Percentiles rank a stretch among this genome's conserved stretches.
Conservation (phyloP, 805 yeast species). For the Candida glaebosa region DNA sequence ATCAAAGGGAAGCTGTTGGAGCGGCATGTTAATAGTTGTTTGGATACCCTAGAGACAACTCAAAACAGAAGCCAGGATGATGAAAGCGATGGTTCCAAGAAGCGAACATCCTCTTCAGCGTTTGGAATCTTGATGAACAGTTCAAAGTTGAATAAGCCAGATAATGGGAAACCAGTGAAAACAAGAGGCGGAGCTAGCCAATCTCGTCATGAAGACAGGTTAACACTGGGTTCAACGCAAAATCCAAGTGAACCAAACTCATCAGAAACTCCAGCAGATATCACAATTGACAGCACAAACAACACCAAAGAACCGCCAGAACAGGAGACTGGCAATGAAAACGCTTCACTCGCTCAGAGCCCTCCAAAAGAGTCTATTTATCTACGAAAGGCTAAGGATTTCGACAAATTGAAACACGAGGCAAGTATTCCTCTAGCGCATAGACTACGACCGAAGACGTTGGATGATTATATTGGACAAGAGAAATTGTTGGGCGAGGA, state of each 20-base stretch:
- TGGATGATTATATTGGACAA: conserved; percentile 41
- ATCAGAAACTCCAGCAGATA: not conserved
- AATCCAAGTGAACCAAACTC: not conserved
- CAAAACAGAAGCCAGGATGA: not conserved
- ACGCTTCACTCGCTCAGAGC: not conserved
- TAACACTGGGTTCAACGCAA: not conserved
- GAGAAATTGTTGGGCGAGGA: conserved; percentile 36
- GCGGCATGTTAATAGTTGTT: conserved; percentile 38
- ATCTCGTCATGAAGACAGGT: not conserved
- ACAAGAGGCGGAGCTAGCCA: not conserved
- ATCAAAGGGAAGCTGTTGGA: conserved; percentile 26
- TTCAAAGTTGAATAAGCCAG: conserved; percentile 6
- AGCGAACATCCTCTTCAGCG: not conserved
- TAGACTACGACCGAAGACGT: conserved; percentile 33
- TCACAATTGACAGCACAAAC: conserved; percentile 1
- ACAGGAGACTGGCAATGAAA: not conserved
- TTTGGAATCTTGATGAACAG: conserved; percentile 1
- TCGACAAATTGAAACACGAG: conserved; percentile 15
- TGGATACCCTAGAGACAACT: conserved; percentile 28
- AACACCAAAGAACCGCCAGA: not conserved
- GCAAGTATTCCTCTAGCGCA: conserved; percentile 36
- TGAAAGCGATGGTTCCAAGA: not conserved
- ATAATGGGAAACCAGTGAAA: not conserved
- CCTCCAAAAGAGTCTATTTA: conserved; percentile 5
- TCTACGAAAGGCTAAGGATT: conserved; percentile 8